These are phyloP conservation scores for Porpolomopsis calyptriformis DNA, from an alignment of 768 basidiomycete species.

Conservation along the genomic window DNA sequence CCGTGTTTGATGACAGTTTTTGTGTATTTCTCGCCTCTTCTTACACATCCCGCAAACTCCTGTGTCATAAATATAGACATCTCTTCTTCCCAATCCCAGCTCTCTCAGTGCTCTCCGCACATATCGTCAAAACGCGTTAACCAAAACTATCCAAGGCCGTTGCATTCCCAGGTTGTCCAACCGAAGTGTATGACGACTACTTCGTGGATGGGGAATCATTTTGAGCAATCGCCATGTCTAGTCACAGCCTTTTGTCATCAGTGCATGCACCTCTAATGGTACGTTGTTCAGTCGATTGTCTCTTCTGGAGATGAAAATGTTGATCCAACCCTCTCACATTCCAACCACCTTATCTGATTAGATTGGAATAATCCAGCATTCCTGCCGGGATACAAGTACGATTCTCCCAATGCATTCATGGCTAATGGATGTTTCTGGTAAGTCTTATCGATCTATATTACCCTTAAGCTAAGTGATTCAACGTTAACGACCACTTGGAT, in stretches of 20 bases:
- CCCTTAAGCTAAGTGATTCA: neutral
- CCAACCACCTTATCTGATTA: neutral
- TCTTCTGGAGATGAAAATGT: too few relatives aligned
- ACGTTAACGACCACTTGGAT: slow-evolving; percentile 4
- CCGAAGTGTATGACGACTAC: too few relatives aligned
- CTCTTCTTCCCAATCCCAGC: slow-evolving; percentile 53
- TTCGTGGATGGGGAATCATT: slow-evolving; percentile 6
- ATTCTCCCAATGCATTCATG: slow-evolving; percentile 6
- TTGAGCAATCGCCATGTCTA: slow-evolving; percentile 7
- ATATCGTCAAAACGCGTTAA: slow-evolving; percentile 33
- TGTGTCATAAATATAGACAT: too few relatives aligned
- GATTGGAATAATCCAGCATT: slow-evolving; percentile 5
- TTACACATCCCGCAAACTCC: neutral
- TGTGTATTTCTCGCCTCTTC: too few relatives aligned
- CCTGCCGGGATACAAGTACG: slow-evolving; percentile 4
- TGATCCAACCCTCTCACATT: neutral
- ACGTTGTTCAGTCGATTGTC: neutral
- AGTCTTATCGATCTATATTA: neutral
- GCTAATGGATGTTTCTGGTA: slow-evolving; percentile 8
- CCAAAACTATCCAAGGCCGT: slow-evolving; percentile 12
- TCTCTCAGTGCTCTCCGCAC: slow-evolving; percentile 53
- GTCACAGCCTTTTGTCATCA: slow-evolving; percentile 7
- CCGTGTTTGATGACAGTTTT: too few relatives aligned
- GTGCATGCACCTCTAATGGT: slow-evolving; percentile 8
- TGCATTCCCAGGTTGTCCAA: slow-evolving; percentile 59